These are phyloP conservation scores for Termitomyces sp. DNA, from an alignment of 768 basidiomycete genomes.

Conservation along the genomic window DNA sequence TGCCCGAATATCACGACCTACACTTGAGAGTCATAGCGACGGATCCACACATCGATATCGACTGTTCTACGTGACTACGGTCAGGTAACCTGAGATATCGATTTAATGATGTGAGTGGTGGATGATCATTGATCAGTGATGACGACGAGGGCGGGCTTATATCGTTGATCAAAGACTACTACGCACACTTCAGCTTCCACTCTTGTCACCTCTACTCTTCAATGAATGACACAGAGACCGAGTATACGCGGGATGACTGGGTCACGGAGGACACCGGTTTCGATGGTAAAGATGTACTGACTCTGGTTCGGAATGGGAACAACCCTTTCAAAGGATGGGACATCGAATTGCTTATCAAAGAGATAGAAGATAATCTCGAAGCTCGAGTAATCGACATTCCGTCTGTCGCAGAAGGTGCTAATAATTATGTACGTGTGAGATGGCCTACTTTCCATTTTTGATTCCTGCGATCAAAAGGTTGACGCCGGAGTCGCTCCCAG, in stretches of 20 bases:
- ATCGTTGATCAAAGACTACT: too few relatives aligned
- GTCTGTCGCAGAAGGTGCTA: not conserved
- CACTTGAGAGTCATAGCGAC: too few relatives aligned
- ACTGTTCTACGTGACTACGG: too few relatives aligned
- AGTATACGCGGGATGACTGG: not conserved
- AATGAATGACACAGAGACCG: not conserved
- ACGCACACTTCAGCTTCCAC: not conserved
- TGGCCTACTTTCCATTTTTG: not conserved
- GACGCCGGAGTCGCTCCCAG: not conserved
- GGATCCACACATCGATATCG: too few relatives aligned
- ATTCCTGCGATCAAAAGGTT: not conserved
- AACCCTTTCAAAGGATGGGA: not conserved
- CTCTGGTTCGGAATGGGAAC: not conserved
- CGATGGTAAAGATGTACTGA: not conserved
- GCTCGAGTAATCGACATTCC: not conserved
- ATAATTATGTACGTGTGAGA: not conserved
- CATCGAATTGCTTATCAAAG: not conserved
- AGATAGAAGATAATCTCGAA: constrained; percentile 1
- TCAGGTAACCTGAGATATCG: too few relatives aligned
- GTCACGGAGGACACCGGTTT: not conserved
- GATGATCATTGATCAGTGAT: too few relatives aligned
- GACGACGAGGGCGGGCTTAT: too few relatives aligned
- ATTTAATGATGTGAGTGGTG: too few relatives aligned
- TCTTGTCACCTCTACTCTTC: not conserved
- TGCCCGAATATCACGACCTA: too few relatives aligned